Evolutionary conservation across 495 filamentous ascomycete species (phyloP), one percentile per base, ranked within the genome.

Genomic region (Lentithecium fluviatile): DNA sequence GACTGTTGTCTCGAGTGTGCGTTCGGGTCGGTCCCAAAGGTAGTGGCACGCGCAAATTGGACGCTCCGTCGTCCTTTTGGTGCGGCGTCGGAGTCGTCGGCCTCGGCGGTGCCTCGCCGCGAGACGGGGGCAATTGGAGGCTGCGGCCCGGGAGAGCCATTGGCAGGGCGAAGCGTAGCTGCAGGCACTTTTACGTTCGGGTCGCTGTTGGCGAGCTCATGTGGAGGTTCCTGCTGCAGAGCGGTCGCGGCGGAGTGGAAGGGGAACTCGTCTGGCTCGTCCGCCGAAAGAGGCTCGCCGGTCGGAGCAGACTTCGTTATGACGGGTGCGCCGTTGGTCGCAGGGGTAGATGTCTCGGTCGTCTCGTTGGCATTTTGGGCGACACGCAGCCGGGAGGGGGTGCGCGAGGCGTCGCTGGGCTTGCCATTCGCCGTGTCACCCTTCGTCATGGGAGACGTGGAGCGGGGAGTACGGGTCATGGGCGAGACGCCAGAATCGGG

Each of bases 61-160:
- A 77, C 75, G 60, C 75, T 77, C 12, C 72, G 64, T 3, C 75
- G 59, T 1, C 66, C 70, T 4, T 73, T 64, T n/a, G 75, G 70
- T 5, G 74, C 56, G 32, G 45, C 45, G 19, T 64, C 75, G 23
- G 64, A 62, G 13, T 68, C 54, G 2, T 68, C 74, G 7, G 54
- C 58, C 42, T 69, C 63, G 12, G 62, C 67, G 2, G 60, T 69
- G 15, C 45, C 23, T 34, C 45, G 60, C 48, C 68, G 53, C 57
- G 60, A 64, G 15, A 66, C 32, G 11, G 60, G 49, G 20, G 36
- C 60, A 45, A 63, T 62, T 17, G 60, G 32, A 12, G 64, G 25
- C 19, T 43, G 45, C n/a, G 51, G 20, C 5, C 13, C 37, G 19
- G 24, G 32, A 21, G 54, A 32, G 40, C 58, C 64, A 43, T 59